These are phyloP conservation scores for Phytomonas sp. DNA, from an alignment of 208 protist species.

Conservation along the genomic window DNA sequence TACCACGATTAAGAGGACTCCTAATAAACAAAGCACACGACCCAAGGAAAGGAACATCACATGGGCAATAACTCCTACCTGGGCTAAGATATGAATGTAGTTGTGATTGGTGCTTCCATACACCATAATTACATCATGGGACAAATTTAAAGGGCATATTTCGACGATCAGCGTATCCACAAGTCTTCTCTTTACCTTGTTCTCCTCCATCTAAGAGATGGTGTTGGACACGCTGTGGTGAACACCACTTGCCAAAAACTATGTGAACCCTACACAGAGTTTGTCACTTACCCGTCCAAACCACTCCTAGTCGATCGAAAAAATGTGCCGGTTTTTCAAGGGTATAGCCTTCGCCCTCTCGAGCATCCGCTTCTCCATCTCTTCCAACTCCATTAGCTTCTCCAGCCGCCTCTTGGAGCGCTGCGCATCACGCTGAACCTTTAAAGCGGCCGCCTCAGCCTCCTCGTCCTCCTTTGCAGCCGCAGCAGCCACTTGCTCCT, in stretches of 20 bases:
- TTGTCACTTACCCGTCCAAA: neutral
- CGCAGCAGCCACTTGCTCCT: conserved; percentile 32
- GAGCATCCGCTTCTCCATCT: conserved; percentile 35
- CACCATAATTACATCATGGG: neutral
- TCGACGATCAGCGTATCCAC: neutral
- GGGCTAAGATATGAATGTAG: neutral
- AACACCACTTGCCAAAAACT: too few relatives aligned
- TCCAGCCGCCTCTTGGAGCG: conserved; percentile 19
- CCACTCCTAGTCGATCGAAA: conserved; percentile 58
- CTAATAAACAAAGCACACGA: neutral
- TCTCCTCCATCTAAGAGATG: neutral
- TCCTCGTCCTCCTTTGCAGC: conserved; percentile 26
- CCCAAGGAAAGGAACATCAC: neutral
- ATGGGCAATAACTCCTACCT: neutral
- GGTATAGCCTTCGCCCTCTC: conserved; percentile 47
- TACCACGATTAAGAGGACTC: neutral
- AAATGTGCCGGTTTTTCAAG: conserved; percentile 70
- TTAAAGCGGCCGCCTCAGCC: conserved; percentile 26
- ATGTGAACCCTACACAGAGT: neutral
- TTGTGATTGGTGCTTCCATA: neutral
- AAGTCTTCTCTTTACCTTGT: neutral
- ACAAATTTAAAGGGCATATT: neutral
- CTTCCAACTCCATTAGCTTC: conserved; percentile 34
- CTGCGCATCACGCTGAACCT: conserved; percentile 24
- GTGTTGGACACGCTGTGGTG: neutral